Percentiles rank a stretch among this genome's conserved stretches.
Conservation (phyloP, 2,329 filamentous ascomycete species). For the Blastomyces emzantsi region DNA sequence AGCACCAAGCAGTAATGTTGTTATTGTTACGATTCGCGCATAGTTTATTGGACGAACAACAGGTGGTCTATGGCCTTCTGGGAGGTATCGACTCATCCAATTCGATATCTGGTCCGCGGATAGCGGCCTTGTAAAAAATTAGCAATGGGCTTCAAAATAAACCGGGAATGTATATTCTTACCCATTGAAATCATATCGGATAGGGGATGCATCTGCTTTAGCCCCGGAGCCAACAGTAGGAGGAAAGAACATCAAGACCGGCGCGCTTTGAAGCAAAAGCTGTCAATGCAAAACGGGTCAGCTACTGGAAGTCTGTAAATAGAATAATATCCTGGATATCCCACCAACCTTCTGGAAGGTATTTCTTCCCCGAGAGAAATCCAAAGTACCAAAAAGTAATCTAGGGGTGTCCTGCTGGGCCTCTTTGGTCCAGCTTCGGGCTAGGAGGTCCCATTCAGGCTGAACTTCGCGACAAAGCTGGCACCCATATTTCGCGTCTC, state of each 20-base stretch:
- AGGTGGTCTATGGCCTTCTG: conserved; percentile 66
- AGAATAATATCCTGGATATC: neutral
- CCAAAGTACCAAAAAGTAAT: conserved; percentile 72
- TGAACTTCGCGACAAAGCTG: conserved; percentile 83
- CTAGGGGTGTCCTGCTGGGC: conserved; percentile 50
- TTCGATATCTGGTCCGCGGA: conserved; percentile 66
- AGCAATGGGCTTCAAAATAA: conserved; percentile 10
- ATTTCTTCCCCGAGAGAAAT: conserved; percentile 75
- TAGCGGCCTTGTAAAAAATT: conserved; percentile 48
- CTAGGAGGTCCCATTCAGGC: conserved; percentile 83
- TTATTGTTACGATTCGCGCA: conserved; percentile 58
- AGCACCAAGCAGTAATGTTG: conserved; percentile 59
- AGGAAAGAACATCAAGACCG: conserved; percentile 77
- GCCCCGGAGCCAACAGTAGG: conserved; percentile 77
- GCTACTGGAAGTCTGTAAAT: conserved; percentile 12
- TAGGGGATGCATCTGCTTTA: conserved; percentile 55
- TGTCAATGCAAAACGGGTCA: conserved; percentile 31
- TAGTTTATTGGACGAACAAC: conserved; percentile 83
- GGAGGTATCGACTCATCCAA: conserved; percentile 72
- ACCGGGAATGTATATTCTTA: conserved; percentile 36
- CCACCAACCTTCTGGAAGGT: conserved; percentile 72
- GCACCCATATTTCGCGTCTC: conserved; percentile 76
- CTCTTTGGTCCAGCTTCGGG: conserved; percentile 77
- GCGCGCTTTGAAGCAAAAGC: conserved; percentile 90
- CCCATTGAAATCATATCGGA: conserved; percentile 83